phyloP scores from a whole-genome alignment of 2,329 filamentous ascomycete species.

The Monilinia polystroma region DNA sequence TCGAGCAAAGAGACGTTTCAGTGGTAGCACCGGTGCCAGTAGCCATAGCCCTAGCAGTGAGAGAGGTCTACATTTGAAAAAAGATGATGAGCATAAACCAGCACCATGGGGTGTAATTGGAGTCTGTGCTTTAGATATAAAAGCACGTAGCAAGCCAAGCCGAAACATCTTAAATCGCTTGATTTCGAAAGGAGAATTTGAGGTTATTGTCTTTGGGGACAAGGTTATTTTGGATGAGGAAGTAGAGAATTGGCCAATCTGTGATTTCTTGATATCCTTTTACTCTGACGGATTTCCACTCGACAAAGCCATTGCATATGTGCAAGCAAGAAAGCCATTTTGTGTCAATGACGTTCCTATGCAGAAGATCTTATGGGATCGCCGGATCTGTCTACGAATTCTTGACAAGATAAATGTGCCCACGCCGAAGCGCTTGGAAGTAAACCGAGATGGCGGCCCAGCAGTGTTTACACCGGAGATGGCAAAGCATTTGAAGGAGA shows the following conservation, averaged over 20 bases:
- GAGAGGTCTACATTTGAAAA: slow-evolving; percentile 49
- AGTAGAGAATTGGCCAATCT: slow-evolving; percentile 91
- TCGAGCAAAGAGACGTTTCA: slow-evolving; percentile 71
- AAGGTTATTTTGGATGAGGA: slow-evolving; percentile 98
- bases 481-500: slow-evolving; percentile 73
- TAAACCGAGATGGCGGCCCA: slow-evolving; percentile 90
- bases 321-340: slow-evolving; percentile 88
- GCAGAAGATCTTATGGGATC: slow-evolving; percentile 96
- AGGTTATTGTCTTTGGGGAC: slow-evolving; percentile 96
- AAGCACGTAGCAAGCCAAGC: slow-evolving; percentile 94
- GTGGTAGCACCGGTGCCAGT: slow-evolving; percentile 77
- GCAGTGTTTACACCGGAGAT: slow-evolving; percentile 74
- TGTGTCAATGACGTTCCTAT: slow-evolving; percentile 97
- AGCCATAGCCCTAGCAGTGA: slow-evolving; percentile 79
- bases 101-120: slow-evolving; percentile 72
- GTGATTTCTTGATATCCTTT: slow-evolving; percentile 94
- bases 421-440: slow-evolving; percentile 83
- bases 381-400: slow-evolving; percentile 82
- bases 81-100: slow-evolving; percentile 62
- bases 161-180: slow-evolving; percentile 92
- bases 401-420: slow-evolving; percentile 87
- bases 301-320: slow-evolving; percentile 95
- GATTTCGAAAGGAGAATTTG: slow-evolving; percentile 87
- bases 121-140: slow-evolving; percentile 91
- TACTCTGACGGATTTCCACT: slow-evolving; percentile 97